phyloP scores from a whole-genome alignment of 805 yeast genomes.

The Pichia exigua region DNA sequence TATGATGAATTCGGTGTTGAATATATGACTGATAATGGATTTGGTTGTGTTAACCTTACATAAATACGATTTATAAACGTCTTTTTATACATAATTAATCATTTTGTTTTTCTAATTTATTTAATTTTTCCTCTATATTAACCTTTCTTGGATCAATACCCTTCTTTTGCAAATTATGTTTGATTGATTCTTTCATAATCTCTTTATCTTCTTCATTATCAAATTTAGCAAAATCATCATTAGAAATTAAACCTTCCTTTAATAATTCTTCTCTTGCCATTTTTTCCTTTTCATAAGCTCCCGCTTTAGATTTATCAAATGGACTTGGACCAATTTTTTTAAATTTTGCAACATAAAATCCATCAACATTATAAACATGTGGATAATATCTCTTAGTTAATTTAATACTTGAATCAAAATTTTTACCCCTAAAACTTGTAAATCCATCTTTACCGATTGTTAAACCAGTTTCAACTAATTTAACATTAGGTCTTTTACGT shows the following conservation, averaged over 20 bases:
- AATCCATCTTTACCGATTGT: slow-evolving; percentile 95
- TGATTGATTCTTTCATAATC: slow-evolving; percentile 61
- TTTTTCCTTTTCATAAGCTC: slow-evolving; percentile 79
- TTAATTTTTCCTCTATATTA: slow-evolving; percentile 23
- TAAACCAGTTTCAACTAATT: slow-evolving; percentile 84
- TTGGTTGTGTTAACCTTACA: slow-evolving; percentile 39
- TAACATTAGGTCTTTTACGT: slow-evolving; percentile 92
- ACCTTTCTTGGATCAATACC: slow-evolving; percentile 60
- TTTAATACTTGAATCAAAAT: slow-evolving; percentile 66
- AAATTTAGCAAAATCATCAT: slow-evolving; percentile 74
- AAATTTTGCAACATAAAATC: slow-evolving; percentile 95
- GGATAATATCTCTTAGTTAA: slow-evolving; percentile 95
- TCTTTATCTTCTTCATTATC: slow-evolving; percentile 68
- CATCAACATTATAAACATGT: slow-evolving; percentile 97
- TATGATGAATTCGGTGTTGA: slow-evolving; percentile 88
- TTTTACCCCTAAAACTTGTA: slow-evolving; percentile 87
- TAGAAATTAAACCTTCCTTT: slow-evolving; percentile 75
- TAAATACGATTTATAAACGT: background rate
- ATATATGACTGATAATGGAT: slow-evolving; percentile 76
- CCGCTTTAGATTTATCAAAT: slow-evolving; percentile 77
- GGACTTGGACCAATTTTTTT: slow-evolving; percentile 83
- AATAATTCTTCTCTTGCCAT: slow-evolving; percentile 71
- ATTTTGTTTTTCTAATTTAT: slow-evolving; percentile 8
- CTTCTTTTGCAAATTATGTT: slow-evolving; percentile 55
- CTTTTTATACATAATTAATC: background rate